Evolutionary conservation across 345 rosid genomes (phyloP).

Genomic region (Fremontodendron californicum): DNA sequence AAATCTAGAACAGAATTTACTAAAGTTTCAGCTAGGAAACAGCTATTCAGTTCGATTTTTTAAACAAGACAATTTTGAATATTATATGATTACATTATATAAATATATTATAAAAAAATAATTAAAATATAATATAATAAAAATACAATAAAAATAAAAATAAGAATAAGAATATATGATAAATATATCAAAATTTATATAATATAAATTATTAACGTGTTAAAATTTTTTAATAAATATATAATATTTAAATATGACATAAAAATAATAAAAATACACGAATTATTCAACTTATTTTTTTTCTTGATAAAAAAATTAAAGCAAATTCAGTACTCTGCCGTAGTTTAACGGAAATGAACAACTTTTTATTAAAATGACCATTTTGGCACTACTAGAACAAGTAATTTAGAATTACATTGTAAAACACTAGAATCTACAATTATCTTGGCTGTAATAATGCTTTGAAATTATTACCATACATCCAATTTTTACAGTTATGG

Average conservation of each 20-base stretch:
- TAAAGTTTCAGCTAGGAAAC: constrained; percentile 1
- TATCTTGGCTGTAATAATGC: no score
- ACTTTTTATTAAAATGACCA: background rate
- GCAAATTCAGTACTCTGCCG: background rate
- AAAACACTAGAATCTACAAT: background rate
- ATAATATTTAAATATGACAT: no score
- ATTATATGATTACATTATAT: background rate
- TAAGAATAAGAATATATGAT: no score
- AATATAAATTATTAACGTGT: no score
- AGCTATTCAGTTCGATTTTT: background rate
- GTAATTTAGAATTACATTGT: background rate
- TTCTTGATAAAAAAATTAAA: constrained; percentile 20
- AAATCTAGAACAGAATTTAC: background rate
- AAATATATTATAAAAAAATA: background rate
- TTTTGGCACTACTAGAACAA: background rate
- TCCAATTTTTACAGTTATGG: no score
- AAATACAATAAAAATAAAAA: no score
- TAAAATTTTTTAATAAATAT: no score
- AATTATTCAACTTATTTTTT: no score
- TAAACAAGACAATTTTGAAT: background rate
- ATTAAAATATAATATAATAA: no score
- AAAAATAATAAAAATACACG: no score
- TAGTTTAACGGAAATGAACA: background rate
- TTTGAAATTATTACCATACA: no score
- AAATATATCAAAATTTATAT: no score